A percentile compares a stretch with the other conserved stretches of the same genome.
Conservation (phyloP, 352 stramenopile genomes). For the Pythium grandisporangium region DNA sequence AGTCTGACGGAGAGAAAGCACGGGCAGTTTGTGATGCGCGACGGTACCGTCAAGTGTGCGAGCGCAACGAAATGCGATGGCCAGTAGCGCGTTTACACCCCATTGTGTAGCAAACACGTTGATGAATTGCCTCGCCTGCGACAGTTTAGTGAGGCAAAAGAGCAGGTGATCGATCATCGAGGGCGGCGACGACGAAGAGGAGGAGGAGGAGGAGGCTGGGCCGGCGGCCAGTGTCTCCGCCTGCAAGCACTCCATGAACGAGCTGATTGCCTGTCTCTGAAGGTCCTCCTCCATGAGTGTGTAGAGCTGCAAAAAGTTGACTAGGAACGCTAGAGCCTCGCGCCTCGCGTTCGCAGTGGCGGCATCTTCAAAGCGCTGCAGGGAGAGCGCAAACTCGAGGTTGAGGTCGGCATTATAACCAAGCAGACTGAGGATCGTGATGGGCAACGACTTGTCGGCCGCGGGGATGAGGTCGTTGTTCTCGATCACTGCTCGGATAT, state of each 20-base stretch:
- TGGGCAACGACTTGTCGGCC: constrained; percentile 40
- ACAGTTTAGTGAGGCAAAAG: constrained; percentile 26
- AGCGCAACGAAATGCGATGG: constrained; percentile 24
- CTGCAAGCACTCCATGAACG: constrained; percentile 54
- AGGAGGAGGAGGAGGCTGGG: no score
- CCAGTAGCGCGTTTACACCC: constrained; percentile 33
- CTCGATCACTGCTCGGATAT: constrained; percentile 42
- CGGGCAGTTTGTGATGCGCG: no score
- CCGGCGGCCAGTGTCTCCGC: no score
- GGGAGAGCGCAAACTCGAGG: constrained; percentile 36
- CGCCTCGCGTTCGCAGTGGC: constrained; percentile 7
- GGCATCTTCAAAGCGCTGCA: constrained; percentile 27
- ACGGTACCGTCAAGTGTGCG: constrained; percentile 21
- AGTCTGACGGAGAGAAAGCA: no score
- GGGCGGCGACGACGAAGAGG: constrained; percentile 10
- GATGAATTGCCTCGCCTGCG: constrained; percentile 26
- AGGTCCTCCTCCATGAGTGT: constrained; percentile 35
- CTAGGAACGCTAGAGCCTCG: constrained; percentile 43
- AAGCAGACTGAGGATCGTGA: constrained; percentile 53
- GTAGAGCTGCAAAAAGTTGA: constrained; percentile 60
- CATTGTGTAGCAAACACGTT: constrained; percentile 39
- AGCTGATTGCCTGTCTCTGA: constrained; percentile 34
- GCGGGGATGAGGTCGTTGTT: constrained; percentile 40
- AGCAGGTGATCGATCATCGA: constrained; percentile 12
- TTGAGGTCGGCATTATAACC: constrained; percentile 67